Conservation (phyloP, 2,329 filamentous ascomycete species). For the Anisogramma anomala region DNA sequence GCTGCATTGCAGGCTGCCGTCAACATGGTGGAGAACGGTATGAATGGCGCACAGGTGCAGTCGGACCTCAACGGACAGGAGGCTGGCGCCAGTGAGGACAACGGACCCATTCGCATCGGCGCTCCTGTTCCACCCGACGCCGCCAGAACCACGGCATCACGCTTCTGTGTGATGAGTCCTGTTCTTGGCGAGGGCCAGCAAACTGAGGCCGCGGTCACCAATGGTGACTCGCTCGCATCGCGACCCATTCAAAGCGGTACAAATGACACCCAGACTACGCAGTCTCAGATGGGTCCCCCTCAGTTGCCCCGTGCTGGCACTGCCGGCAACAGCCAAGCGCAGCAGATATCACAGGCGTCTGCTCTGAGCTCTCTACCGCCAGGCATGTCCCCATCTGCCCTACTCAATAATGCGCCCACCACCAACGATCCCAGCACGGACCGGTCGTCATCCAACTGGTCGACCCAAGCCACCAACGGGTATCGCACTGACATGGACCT, state of each 20-base stretch:
- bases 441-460: conserved; percentile 50
- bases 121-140: conserved; percentile 46
- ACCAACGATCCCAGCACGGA: conserved; percentile 71
- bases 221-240: conserved; percentile 42
- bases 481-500: conserved; percentile 36
- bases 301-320: conserved; percentile 23
- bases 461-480: conserved; percentile 65
- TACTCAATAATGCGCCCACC: conserved; percentile 78
- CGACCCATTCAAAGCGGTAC: conserved; percentile 43
- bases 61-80: conserved; percentile 42
- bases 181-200: conserved; percentile 47
- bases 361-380: conserved; percentile 45
- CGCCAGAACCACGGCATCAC: conserved; percentile 34
- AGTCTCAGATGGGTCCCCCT: conserved; percentile 43
- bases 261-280: conserved; percentile 30
- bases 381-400: conserved; percentile 45
- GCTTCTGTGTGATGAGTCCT: conserved; percentile 45
- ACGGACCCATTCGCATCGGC: conserved; percentile 46
- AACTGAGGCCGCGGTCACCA: conserved; percentile 33
- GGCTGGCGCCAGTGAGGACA: conserved; percentile 15
- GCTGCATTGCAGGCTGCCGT: conserved; percentile 46
- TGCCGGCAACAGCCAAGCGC: conserved; percentile 22
- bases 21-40: conserved; percentile 30
- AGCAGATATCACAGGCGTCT: conserved; percentile 53
- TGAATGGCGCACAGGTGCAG: background rate